Evolutionary conservation across 1,139 yeast species (phyloP).

Genomic region (Schwanniomyces etchellsii): DNA sequence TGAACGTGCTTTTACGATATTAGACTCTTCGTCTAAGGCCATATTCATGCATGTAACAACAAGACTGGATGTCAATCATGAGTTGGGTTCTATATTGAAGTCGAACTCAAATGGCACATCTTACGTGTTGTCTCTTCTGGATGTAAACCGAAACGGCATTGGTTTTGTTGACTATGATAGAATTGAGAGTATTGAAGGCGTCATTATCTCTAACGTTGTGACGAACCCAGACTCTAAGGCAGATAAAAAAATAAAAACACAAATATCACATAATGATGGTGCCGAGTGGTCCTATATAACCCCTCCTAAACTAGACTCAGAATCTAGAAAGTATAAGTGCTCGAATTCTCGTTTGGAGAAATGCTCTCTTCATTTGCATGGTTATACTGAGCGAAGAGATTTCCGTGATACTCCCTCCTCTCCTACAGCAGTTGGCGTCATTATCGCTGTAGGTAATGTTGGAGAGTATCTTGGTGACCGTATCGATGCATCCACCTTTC

Average conservation of each 20-base stretch:
- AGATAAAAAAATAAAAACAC: conserved; percentile 56
- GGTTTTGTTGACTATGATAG: conserved; percentile 92
- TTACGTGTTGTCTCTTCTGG: conserved; percentile 66
- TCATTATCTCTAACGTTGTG: conserved; percentile 69
- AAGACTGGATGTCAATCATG: conserved; percentile 41
- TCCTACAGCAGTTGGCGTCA: conserved; percentile 79
- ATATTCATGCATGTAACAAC: conserved; percentile 83
- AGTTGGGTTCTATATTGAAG: conserved; percentile 79
- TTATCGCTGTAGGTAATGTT: conserved; percentile 87
- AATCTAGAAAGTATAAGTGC: conserved; percentile 56
- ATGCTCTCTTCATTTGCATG: conserved; percentile 84
- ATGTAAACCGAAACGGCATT: conserved; percentile 64
- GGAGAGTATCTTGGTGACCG: conserved; percentile 53
- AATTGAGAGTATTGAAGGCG: conserved; percentile 84
- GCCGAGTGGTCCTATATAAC: conserved; percentile 71
- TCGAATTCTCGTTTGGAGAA: conserved; percentile 42
- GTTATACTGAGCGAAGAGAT: conserved; percentile 84
- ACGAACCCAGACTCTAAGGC: conserved; percentile 38
- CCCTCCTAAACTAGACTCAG: conserved; percentile 65
- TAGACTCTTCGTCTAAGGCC: conserved; percentile 71
- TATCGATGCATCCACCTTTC: conserved; percentile 59
- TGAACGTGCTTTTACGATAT: conserved; percentile 78
- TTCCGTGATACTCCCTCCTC: conserved; percentile 83
- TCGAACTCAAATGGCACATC: conserved; percentile 94
- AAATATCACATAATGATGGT: conserved; percentile 87